Conservation (phyloP, 306 rosid genomes). For the Inga leiocalycina region DNA sequence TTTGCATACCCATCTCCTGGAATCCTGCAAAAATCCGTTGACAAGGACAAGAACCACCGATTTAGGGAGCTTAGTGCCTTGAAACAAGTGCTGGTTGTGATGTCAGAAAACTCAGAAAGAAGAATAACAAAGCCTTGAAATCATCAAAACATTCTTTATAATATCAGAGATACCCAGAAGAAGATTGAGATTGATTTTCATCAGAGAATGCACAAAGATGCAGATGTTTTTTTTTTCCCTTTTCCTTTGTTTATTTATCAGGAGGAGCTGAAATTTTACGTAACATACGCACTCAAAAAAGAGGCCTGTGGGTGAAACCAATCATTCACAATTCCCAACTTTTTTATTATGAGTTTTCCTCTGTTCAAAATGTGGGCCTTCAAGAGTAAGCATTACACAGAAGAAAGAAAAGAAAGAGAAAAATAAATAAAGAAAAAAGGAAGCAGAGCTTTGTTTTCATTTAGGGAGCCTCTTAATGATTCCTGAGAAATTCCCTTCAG, state of each 20-base stretch:
- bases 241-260: constrained; percentile 18
- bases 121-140: constrained; percentile 36
- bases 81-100: constrained; percentile 35
- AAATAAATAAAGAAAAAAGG: neutral
- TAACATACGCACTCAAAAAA: constrained; percentile 25
- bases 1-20: constrained; percentile 44
- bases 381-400: constrained; percentile 34
- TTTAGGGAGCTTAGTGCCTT: constrained; percentile 44
- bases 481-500: constrained; percentile 45
- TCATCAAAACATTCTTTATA: constrained; percentile 52
- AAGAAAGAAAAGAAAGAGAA: constrained; percentile 7
- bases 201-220: constrained; percentile 33
- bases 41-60: constrained; percentile 51
- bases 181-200: constrained; percentile 33
- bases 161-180: constrained; percentile 37
- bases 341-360: constrained; percentile 45
- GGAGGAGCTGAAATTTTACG: constrained; percentile 33
- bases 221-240: neutral
- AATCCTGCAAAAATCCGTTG: constrained; percentile 29
- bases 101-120: constrained; percentile 45
- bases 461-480: constrained; percentile 45
- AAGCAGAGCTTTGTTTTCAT: constrained; percentile 39
- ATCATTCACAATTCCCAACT: constrained; percentile 43
- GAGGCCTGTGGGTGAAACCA: constrained; percentile 24
- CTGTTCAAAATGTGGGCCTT: constrained; percentile 52